Conservation (phyloP, 2,329 filamentous ascomycete genomes). For the Sporothrix brunneoviolacea region DNA sequence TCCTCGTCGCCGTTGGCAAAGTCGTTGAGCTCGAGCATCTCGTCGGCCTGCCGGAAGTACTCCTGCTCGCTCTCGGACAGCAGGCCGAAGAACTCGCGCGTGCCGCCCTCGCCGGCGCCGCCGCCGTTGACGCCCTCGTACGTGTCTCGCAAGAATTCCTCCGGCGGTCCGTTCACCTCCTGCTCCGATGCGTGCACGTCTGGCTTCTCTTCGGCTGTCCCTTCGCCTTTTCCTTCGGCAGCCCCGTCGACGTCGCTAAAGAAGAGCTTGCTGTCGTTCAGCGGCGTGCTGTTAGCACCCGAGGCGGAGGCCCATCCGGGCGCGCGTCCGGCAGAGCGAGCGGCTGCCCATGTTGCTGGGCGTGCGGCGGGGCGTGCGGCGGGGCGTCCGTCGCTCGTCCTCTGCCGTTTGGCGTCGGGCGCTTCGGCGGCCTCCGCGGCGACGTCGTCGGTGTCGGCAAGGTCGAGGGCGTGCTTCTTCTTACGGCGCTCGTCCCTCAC, state of each 20-base stretch:
- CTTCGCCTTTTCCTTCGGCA: neutral
- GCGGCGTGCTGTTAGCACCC: constrained; percentile 12
- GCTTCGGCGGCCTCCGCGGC: too few species aligned
- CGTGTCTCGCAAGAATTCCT: too few species aligned
- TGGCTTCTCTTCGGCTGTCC: too few species aligned
- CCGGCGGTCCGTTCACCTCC: too few species aligned
- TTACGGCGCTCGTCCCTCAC: constrained; percentile 31
- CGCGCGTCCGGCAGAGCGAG: too few species aligned
- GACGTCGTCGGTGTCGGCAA: constrained; percentile 21
- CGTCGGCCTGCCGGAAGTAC: constrained; percentile 86
- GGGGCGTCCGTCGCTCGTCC: too few species aligned
- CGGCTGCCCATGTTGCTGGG: too few species aligned
- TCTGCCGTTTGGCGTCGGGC: too few species aligned
- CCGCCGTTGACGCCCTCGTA: neutral
- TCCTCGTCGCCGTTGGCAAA: constrained; percentile 68
- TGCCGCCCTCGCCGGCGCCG: constrained; percentile 9
- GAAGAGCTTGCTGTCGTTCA: constrained; percentile 1
- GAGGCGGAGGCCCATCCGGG: neutral
- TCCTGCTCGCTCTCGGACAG: constrained; percentile 90
- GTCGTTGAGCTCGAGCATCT: constrained; percentile 82
- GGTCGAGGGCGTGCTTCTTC: constrained; percentile 27
- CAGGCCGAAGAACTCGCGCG: constrained; percentile 80
- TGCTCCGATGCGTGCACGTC: too few species aligned
- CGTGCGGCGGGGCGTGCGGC: too few species aligned
- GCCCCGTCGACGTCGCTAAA: neutral